Base-by-base conservation (phyloP, 2,329 filamentous ascomycete species). In the Pyrenophora graminea region DNA sequence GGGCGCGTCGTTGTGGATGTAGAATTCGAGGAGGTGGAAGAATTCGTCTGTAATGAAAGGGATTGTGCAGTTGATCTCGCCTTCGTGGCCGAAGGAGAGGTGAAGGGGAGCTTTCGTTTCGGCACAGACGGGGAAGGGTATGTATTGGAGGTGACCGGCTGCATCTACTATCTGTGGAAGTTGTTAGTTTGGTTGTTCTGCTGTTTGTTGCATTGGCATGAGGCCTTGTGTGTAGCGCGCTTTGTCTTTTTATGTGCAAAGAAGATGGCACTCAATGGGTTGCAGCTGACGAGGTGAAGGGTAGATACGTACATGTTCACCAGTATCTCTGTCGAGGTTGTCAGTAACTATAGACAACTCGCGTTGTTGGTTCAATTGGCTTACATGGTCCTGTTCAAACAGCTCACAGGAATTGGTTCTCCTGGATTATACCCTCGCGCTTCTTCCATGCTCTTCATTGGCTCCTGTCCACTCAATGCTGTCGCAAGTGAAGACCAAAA, bases 1-100 rank as follows among this genome's bases (percentile, higher is more conserved):
- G 8, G 94, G 94, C 15, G 91, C 92, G 76, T 99, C 94, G 78
- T 89, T 91, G 81, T 97, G 94, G 73, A 97, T 87, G 81, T 97
- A 97, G 82, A 97, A 97, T 77, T 97, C 90, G 77, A 93, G 87
- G 44, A 93, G 62, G 76, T 94, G 90, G 80, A 91, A 94, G 80
- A 92, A 88, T 34, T 88, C 83, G 71, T 93, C 90, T 65, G 83
- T 81, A 64, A 93, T 81, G 75, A 89, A 82, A 68, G 87, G 79
- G 64, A 94, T 86, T 48, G 90, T 94, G 79, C 90, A 94, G 77
- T 93, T 93, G 62, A 90, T 76, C 71, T 96, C 91, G 60, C 74
- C 74, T 70, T 93, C 90, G 61, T 89, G 76, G 71, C 92, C 92
- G 77, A 96, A 97, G 72, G 85, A 82, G 71, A 99, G 87, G 66